Evolutionary conservation across 2,329 filamentous ascomycete species (phyloP).

Genomic region (Paraconiothyrium sp.): DNA sequence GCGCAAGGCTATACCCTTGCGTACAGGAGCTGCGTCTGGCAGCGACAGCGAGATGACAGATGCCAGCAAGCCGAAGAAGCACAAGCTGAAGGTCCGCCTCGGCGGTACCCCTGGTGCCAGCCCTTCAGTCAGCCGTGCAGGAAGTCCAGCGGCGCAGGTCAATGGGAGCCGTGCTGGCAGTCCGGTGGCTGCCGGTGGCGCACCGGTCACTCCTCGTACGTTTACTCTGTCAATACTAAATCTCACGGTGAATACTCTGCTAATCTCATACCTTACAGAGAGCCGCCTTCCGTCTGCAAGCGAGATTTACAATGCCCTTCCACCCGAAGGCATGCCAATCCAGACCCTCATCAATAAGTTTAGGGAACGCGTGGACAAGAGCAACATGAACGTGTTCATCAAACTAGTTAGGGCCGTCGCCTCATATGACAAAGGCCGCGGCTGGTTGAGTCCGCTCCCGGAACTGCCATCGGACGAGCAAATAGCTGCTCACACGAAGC

Average conservation of each 20-base stretch:
- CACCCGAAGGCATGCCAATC: conserved; percentile 55
- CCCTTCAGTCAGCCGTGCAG: conserved; percentile 66
- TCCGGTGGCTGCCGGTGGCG: conserved; percentile 28
- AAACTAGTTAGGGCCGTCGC: conserved; percentile 53
- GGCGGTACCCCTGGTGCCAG: conserved; percentile 67
- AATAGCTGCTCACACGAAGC: conserved; percentile 33
- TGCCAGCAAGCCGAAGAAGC: conserved; percentile 70
- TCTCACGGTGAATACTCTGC: neutral
- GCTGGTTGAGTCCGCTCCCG: conserved; percentile 41
- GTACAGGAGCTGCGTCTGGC: conserved; percentile 64
- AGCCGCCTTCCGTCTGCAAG: conserved; percentile 52
- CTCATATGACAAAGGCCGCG: conserved; percentile 40
- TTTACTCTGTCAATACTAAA: neutral
- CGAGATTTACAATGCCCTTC: conserved; percentile 57
- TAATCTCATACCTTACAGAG: conserved; percentile 13
- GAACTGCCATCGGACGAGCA: conserved; percentile 43
- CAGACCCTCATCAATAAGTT: conserved; percentile 53
- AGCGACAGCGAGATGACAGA: conserved; percentile 79
- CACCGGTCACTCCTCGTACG: conserved; percentile 23
- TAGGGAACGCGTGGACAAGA: conserved; percentile 51
- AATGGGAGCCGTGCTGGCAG: conserved; percentile 44
- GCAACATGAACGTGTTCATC: conserved; percentile 52
- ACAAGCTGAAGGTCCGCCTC: conserved; percentile 62
- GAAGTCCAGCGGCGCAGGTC: conserved; percentile 51
- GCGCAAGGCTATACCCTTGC: conserved; percentile 30